Evolutionary conservation across 2,329 filamentous ascomycete species (phyloP), one percentile per base, ranked within the genome.

Genomic region (Colletotrichum trifolii): DNA sequence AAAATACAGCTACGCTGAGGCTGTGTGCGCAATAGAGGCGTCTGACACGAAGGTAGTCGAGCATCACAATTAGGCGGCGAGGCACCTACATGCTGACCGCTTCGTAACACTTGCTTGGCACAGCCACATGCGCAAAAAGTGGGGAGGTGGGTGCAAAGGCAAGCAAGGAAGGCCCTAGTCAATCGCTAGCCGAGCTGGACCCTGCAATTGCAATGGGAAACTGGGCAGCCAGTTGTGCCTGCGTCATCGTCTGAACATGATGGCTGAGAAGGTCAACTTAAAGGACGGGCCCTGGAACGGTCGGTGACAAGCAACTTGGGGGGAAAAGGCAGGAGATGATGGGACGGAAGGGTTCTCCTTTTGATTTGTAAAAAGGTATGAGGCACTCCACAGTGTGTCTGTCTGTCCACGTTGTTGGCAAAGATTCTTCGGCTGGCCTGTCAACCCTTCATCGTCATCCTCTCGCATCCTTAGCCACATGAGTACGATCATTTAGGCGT

Each of bases 211-310:
- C 60, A 58, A 56, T 34, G 49, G 59, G 64, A 67, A 67, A 65
- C 64, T 33, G 43, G 64, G 64, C 64, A 66, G 66, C 54, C 64
- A 60, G 54, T 60, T 43, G 49, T 53, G 53, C 64, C 67, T 68
- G 67, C 67, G 67, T 68, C 67, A 67, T 68, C 60, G 64, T 57
- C 65, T 49, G 42, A 63, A 63, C 54, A 46, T 52, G 45, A 61
- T 50, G 38, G 25, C 34, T 17, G 40, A 52, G 53, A 15, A 58
- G 35, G 59, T 58, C 64, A 58, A 25, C 43, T 40, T 25, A 53
- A 57, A 54, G 64, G 64, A 63, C 52, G 43, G 49, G 61, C 63
- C 63, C 63, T 62, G 63, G 46, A 66, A 38, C 43, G n/a, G 25
- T 25, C 25, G 25, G 35, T 43, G 60, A 64, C 36, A 54, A 59